Conservation (phyloP, 768 basidiomycete genomes). For the Russula brevipes region DNA sequence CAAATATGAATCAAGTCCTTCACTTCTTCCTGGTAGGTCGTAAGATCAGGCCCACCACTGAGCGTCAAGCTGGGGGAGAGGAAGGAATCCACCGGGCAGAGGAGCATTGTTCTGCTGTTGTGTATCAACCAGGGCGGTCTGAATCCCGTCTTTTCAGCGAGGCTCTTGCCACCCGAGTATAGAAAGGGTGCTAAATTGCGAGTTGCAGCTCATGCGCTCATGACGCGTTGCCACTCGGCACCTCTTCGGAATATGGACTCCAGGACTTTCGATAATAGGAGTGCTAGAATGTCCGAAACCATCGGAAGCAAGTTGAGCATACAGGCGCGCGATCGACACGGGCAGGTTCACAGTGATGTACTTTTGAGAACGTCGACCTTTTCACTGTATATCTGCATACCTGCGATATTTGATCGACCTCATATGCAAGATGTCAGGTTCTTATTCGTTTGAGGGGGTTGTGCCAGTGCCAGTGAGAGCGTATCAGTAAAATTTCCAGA, state of each 20-base stretch:
- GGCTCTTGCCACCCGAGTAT: not conserved
- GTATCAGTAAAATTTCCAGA: too few relatives aligned
- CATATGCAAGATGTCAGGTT: too few relatives aligned
- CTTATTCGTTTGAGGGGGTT: too few relatives aligned
- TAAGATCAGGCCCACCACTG: not conserved
- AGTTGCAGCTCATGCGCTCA: not conserved
- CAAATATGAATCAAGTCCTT: constrained; percentile 7
- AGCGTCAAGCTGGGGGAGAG: not conserved
- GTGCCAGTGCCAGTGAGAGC: too few relatives aligned
- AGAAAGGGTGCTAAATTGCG: not conserved
- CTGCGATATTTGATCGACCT: too few relatives aligned
- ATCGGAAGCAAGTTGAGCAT: not conserved
- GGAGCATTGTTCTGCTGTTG: not conserved
- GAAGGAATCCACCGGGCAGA: too few relatives aligned
- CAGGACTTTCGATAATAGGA: not conserved
- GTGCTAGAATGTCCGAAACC: not conserved
- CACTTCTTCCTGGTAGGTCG: constrained; percentile 17
- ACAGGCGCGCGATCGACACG: not conserved
- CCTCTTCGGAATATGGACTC: not conserved
- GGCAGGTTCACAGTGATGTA: not conserved
- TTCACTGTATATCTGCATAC: too few relatives aligned
- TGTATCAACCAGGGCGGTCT: not conserved
- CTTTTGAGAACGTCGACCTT: not conserved
- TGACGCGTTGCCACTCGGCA: not conserved
- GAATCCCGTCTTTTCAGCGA: not conserved